Base-by-base conservation (phyloP, 495 filamentous ascomycete species). In the Viridothelium virens region DNA sequence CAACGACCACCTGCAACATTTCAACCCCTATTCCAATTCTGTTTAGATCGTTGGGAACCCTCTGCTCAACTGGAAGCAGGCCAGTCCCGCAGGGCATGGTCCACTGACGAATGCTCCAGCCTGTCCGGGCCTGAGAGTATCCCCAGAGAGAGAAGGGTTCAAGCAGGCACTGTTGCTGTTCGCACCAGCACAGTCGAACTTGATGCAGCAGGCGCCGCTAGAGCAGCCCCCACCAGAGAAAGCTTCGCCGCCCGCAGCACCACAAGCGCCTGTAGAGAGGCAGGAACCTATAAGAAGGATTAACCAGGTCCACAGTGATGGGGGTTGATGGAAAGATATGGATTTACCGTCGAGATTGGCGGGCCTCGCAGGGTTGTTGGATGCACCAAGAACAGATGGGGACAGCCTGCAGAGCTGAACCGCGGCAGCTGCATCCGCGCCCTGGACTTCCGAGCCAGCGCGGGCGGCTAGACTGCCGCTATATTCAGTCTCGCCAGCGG, bases 101-200 rank as follows among this genome's bases (percentile, higher is more conserved):
- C 48, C 48, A 53, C 48, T 53, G 18, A 53, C 48, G 48, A 53
- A 53, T 53, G 48, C 48, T 14, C 48, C 48, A 14, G 5, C 10
- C 18, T 53, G 48, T 18, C 48, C 48, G 18, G 48, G n/a, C 48
- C 48, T 9, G 18, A 53, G 48, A 53, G 48, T 53, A 53, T 53
- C 48, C 48, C 48, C 48, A 53, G 48, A 53, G 9, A 53, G 48
- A 25, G 48, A 53, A 53, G 48, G 48, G 48, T 53, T 53, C 48
- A 53, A 25, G 18, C 48, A 53, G 18, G 48, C 48, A n/a, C 48
- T 53, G n/a, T 53, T 53, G n/a, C 48, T 53, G 18, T 53, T 53
- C 11, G 48, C 48, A n/a, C 48, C 48, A 53, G 48, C 48, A 25
- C 48, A 53, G 48, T 53, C 48, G 48, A 53, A 53, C 48, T 53